Conservation (phyloP, 768 basidiomycete genomes). For the Mycena maculata region DNA sequence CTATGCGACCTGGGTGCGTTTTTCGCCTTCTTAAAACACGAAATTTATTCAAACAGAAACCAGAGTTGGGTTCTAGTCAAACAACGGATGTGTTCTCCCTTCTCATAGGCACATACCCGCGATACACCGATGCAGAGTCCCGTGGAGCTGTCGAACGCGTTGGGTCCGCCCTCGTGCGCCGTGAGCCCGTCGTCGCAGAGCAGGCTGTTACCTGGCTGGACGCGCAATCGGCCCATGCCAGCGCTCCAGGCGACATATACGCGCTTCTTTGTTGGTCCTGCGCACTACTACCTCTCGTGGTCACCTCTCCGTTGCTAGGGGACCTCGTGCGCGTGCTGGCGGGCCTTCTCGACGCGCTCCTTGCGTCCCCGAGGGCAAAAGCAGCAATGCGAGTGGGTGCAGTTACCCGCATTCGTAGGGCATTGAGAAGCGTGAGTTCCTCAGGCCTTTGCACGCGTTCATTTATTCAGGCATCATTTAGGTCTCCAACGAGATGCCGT, state of each 20-base stretch:
- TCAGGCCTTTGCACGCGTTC: slow-evolving; percentile 41
- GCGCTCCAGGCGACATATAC: slow-evolving; percentile 33
- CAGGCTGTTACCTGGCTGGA: slow-evolving; percentile 33
- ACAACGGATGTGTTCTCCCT: slow-evolving; percentile 72
- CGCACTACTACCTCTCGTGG: slow-evolving; percentile 30
- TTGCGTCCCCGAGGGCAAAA: slow-evolving; percentile 29
- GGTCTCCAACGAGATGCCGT: slow-evolving; percentile 57
- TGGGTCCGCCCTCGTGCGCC: slow-evolving; percentile 70
- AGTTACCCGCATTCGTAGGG: slow-evolving; percentile 33
- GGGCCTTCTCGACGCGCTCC: slow-evolving; percentile 30
- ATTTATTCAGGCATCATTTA: slow-evolving; percentile 30
- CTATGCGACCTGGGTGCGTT: slow-evolving; percentile 31
- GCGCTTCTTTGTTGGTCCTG: slow-evolving; percentile 35
- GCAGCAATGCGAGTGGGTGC: slow-evolving; percentile 31
- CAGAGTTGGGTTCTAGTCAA: slow-evolving; percentile 33
- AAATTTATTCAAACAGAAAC: background rate
- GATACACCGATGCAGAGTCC: slow-evolving; percentile 80
- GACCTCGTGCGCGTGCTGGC: slow-evolving; percentile 31
- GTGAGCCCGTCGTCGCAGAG: slow-evolving; percentile 52
- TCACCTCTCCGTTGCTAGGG: slow-evolving; percentile 15
- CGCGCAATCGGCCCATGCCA: slow-evolving; percentile 34
- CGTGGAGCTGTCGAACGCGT: slow-evolving; percentile 78
- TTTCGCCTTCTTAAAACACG: background rate
- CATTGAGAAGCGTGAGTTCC: slow-evolving; percentile 43
- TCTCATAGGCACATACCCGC: slow-evolving; percentile 80